These are phyloP conservation scores for Moesziomyces parantarcticus DNA, from an alignment of 1,284 basidiomycete genomes.

Conservation along the genomic window DNA sequence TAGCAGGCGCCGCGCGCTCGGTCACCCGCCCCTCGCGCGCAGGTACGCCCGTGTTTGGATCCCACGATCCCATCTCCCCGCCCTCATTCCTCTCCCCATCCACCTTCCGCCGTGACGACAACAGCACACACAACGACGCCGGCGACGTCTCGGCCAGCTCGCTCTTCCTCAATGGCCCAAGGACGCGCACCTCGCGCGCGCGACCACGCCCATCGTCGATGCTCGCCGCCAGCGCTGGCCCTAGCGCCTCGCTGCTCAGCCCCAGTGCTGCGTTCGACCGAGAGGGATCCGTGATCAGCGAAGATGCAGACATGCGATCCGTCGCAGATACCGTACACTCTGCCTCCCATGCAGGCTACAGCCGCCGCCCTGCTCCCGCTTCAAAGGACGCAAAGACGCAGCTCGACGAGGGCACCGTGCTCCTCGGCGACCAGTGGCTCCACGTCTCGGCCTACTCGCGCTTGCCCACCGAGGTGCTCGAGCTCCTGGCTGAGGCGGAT, in stretches of 20 bases:
- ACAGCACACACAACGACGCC: conserved; percentile 5
- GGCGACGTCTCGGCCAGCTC: conserved; percentile 32
- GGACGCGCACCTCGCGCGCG: conserved; percentile 15
- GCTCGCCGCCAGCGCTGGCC: conserved; percentile 20
- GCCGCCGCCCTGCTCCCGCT: conserved; percentile 3
- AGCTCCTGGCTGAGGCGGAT: conserved; percentile 38
- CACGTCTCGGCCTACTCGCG: conserved; percentile 49
- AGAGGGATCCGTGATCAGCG: conserved; percentile 28
- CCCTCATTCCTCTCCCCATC: conserved; percentile 20
- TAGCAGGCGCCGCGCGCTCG: conserved; percentile 18
- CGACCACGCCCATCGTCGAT: conserved; percentile 39
- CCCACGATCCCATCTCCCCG: conserved; percentile 29
- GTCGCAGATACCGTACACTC: conserved; percentile 29
- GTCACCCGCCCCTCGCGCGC: conserved; percentile 27
- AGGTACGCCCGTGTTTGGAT: conserved; percentile 37
- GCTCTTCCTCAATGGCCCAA: conserved; percentile 14
- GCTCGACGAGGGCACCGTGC: conserved; percentile 47
- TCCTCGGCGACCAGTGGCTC: conserved; percentile 48
- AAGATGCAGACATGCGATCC: conserved; percentile 39
- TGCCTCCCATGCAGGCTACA: conserved; percentile 8
- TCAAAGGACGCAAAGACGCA: conserved; percentile 20
- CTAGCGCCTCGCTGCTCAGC: conserved; percentile 31
- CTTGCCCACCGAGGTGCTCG: conserved; percentile 46
- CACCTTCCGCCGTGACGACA: conserved; percentile 12
- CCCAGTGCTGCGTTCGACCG: conserved; percentile 22